Evolutionary conservation across 176 grass and related monocot genomes (phyloP), one percentile per base, ranked within the genome.

Genomic region (Leersia perrieri): DNA sequence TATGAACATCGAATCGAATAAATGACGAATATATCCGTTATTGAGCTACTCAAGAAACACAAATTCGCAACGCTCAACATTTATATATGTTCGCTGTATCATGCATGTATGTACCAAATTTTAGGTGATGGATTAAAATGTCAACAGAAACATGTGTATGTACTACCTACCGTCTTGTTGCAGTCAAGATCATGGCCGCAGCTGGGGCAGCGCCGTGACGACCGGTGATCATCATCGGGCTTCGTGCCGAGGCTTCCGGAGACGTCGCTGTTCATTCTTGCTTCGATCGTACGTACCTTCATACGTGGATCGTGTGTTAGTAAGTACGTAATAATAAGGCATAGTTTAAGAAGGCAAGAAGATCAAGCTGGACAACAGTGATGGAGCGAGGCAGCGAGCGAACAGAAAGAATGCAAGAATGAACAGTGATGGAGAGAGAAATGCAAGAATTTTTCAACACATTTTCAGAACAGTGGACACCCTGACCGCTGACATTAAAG

Each of bases 121-220:
- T n/a, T n/a, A n/a, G n/a, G n/a, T n/a, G n/a, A n/a, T n/a, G n/a
- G n/a, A n/a, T n/a, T n/a, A n/a, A n/a, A n/a, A n/a, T n/a, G n/a
- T n/a, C n/a, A n/a, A n/a, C n/a, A n/a, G n/a, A n/a, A n/a, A n/a
- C n/a, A n/a, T n/a, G n/a, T n/a, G n/a, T n/a, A n/a, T n/a, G n/a
- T n/a, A n/a, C n/a, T n/a, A n/a, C 66, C 11, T 88, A 97, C 94
- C 89, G 55, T 79, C 63, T 86, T 94, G 84, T 86, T 91, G 84
- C 61, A 76, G 45, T 79, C 67, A 9, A 90, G 55, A 36, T 75
- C 82, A 80, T 97, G 83, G n/a, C 85, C 82, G 13, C 94, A 97
- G 83, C 70, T 88, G 27, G 87, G 79, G 53, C 94, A 97, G 33
- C 73, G 55, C 65, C 77, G 35, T 16, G 55, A 68, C 27, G 53